These are phyloP conservation scores for Dissophora globulifera DNA, from an alignment of 192 early-diverging fungal genomes.

Conservation along the genomic window DNA sequence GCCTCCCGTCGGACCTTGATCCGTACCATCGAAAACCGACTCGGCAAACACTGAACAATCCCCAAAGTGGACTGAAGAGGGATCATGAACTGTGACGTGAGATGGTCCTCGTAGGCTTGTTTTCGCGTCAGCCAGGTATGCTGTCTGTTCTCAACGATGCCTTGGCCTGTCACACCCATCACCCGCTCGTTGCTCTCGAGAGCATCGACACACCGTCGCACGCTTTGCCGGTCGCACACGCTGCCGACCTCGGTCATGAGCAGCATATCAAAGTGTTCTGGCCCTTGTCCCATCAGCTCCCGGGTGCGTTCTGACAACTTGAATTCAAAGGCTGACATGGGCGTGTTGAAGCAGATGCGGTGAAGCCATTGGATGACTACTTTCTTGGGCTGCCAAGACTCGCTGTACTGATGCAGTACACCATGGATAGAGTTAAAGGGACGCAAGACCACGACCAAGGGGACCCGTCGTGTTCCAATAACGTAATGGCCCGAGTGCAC, in stretches of 20 bases:
- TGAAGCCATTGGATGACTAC: constrained; percentile 90
- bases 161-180: constrained; percentile 96
- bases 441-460: constrained; percentile 72
- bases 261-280: constrained; percentile 81
- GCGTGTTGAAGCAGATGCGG: constrained; percentile 79
- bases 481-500: constrained; percentile 79
- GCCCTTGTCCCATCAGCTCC: constrained; percentile 79
- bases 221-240: constrained; percentile 71
- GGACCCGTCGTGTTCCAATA: constrained; percentile 60
- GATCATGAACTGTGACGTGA: constrained; percentile 16
- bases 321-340: constrained; percentile 87
- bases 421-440: constrained; percentile 66
- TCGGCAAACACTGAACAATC: constrained; percentile 21
- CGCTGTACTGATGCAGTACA: background rate
- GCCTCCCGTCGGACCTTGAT: too few species aligned
- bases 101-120: constrained; percentile 59
- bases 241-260: constrained; percentile 91
- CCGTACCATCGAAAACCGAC: constrained; percentile 19
- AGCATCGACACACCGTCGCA: constrained; percentile 83
- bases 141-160: constrained; percentile 86
- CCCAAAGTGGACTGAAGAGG: constrained; percentile 27
- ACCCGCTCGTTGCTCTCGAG: constrained; percentile 86
- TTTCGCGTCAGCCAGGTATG: constrained; percentile 86
- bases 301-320: constrained; percentile 85
- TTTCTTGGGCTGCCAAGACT: constrained; percentile 76